Conservation (phyloP, 768 basidiomycete species). For the Boletus sp. region DNA sequence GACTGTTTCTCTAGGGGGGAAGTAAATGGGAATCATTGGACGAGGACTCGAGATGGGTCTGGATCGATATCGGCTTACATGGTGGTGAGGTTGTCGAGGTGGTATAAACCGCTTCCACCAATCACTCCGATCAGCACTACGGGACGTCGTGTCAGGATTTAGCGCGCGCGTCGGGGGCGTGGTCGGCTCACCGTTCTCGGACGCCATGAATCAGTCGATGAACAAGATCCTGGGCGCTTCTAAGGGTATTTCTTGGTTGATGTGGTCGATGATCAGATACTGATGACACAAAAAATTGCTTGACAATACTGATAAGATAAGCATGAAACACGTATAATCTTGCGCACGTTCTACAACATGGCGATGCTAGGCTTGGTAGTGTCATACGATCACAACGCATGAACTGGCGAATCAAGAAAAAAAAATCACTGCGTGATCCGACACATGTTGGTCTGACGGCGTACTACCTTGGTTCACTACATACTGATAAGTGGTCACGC, state of each 20-base stretch:
- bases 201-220: slow-evolving; percentile 6
- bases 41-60: not conserved
- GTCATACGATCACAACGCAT: too few species aligned
- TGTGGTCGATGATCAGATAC: not conserved
- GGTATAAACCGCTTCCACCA: slow-evolving; percentile 89
- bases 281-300: not conserved
- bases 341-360: not conserved
- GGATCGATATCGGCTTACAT: slow-evolving; percentile 53
- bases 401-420: too few species aligned
- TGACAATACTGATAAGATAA: slow-evolving; percentile 1
- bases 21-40: not conserved
- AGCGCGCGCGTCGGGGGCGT: not conserved
- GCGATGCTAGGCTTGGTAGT: too few species aligned
- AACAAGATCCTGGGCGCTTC: not conserved
- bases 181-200: slow-evolving; percentile 15
- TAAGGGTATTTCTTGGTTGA: not conserved
- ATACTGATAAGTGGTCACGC: too few species aligned
- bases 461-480: too few species aligned
- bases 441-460: too few species aligned
- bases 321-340: not conserved
- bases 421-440: too few species aligned
- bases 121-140: slow-evolving; percentile 84
- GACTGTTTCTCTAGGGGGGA: slow-evolving; percentile 57
- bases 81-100: slow-evolving; percentile 85
- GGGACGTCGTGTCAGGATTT: not conserved